Evolutionary conservation across 2,329 filamentous ascomycete species (phyloP).

Genomic region (Lizonia empirigonia): DNA sequence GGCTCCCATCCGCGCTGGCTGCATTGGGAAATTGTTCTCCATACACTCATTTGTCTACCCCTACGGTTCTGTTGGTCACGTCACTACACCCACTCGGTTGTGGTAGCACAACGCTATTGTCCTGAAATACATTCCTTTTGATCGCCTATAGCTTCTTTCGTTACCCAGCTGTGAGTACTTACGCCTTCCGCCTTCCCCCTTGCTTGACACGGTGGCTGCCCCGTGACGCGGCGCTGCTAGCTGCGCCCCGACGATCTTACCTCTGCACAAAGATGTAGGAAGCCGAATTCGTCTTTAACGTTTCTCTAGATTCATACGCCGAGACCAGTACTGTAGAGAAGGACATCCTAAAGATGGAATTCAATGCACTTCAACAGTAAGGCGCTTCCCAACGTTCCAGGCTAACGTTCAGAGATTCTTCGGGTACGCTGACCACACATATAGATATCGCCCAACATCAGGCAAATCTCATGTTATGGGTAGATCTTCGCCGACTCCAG

Average conservation of each 20-base stretch:
- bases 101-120: constrained; percentile 43
- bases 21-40: constrained; percentile 46
- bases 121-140: constrained; percentile 46
- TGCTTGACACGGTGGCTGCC: constrained; percentile 26
- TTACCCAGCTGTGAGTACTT: constrained; percentile 33
- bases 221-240: constrained; percentile 27
- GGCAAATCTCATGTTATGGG: constrained; percentile 43
- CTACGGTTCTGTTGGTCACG: constrained; percentile 32
- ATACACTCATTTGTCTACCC: constrained; percentile 47
- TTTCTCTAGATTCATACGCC: constrained; percentile 25
- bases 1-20: constrained; percentile 49
- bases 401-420: neutral
- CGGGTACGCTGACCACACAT: constrained; percentile 30
- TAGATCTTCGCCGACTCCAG: constrained; percentile 37
- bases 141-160: constrained; percentile 13
- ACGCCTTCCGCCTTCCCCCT: constrained; percentile 28
- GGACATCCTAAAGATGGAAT: constrained; percentile 48
- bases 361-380: constrained; percentile 51
- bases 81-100: constrained; percentile 29
- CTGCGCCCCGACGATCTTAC: constrained; percentile 29
- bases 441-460: constrained; percentile 46
- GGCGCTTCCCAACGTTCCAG: constrained; percentile 20
- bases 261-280: constrained; percentile 21
- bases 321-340: constrained; percentile 34
- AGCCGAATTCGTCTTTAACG: constrained; percentile 37